Conservation (phyloP, 2,329 filamentous ascomycete genomes). For the Madurella fahalii region DNA sequence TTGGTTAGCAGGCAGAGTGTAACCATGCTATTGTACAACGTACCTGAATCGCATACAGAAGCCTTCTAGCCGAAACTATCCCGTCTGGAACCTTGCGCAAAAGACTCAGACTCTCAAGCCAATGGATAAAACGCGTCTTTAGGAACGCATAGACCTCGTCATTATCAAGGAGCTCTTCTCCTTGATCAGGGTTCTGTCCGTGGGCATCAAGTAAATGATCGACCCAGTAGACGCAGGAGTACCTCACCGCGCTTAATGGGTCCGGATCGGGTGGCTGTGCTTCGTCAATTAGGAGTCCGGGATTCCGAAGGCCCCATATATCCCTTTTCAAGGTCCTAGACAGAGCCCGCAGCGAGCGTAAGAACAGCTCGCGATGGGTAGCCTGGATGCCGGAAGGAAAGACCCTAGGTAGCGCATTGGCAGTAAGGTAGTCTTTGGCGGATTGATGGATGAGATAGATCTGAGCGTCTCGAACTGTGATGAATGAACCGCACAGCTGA, state of each 20-base stretch:
- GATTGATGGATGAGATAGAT: conserved; percentile 17
- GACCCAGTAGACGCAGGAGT: conserved; percentile 19
- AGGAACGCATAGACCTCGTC: conserved; percentile 12
- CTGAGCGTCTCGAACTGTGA: conserved; percentile 9
- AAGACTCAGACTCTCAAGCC: conserved; percentile 20
- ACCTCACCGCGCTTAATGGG: conserved; percentile 14
- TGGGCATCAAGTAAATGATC: conserved; percentile 9
- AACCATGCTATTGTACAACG: not conserved
- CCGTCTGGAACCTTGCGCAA: conserved; percentile 13
- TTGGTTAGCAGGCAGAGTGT: not conserved
- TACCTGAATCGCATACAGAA: conserved; percentile 3
- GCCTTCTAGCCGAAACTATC: conserved; percentile 12
- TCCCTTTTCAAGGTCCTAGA: conserved; percentile 24
- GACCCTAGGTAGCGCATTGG: conserved; percentile 7
- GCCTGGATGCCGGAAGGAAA: conserved; percentile 13
- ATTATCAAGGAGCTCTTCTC: not conserved
- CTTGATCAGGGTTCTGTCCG: not conserved
- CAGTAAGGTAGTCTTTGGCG: conserved; percentile 17
- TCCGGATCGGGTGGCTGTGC: conserved; percentile 12
- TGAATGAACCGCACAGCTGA: conserved; percentile 15
- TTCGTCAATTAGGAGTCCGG: conserved; percentile 12
- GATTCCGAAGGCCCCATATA: conserved; percentile 10
- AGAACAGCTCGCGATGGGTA: conserved; percentile 15
- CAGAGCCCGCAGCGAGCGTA: conserved; percentile 12
- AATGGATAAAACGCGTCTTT: conserved; percentile 18